These are phyloP conservation scores for Phytopythium mirpurense DNA, from an alignment of 352 stramenopile species.

Conservation along the genomic window DNA sequence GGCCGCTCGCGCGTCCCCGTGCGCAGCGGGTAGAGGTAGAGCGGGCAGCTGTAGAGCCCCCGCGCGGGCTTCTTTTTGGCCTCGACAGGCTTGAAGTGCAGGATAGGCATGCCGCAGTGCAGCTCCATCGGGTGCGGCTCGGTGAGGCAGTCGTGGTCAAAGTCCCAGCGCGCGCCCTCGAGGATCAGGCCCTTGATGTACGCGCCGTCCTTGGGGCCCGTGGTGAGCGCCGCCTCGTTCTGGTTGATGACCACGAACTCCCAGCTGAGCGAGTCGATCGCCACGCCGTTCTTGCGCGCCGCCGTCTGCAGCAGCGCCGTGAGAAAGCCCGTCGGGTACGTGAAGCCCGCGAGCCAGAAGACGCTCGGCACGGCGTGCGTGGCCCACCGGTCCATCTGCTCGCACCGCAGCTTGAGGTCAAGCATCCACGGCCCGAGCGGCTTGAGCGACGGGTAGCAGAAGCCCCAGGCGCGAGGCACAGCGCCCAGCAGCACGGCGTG, in stretches of 20 bases:
- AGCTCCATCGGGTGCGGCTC: conserved; percentile 93
- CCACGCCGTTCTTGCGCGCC: conserved; percentile 92
- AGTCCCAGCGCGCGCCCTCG: conserved; percentile 91
- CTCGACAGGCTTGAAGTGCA: conserved; percentile 95
- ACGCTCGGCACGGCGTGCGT: conserved; percentile 77
- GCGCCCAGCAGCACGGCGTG: conserved; percentile 85
- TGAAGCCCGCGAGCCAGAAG: conserved; percentile 96
- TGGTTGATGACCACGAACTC: conserved; percentile 93
- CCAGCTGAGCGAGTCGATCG: conserved; percentile 94
- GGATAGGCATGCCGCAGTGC: conserved; percentile 86
- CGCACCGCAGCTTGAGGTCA: conserved; percentile 86
- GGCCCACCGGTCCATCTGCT: conserved; percentile 91
- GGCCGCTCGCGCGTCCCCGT: conserved; percentile 93
- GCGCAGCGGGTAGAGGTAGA: conserved; percentile 96
- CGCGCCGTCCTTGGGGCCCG: conserved; percentile 84
- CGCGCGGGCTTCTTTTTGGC: conserved; percentile 93
- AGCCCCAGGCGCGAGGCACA: conserved; percentile 89
- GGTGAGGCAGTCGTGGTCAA: conserved; percentile 84
- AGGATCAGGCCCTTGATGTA: conserved; percentile 92
- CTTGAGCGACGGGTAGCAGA: conserved; percentile 94
- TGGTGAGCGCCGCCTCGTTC: conserved; percentile 71
- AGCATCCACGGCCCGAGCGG: conserved; percentile 90
- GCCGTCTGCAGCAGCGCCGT: conserved; percentile 94
- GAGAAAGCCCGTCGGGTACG: conserved; percentile 95
- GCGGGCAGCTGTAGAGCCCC: conserved; percentile 90